These are phyloP conservation scores for Mycena amicta DNA, from an alignment of 768 basidiomycete genomes.

Conservation along the genomic window DNA sequence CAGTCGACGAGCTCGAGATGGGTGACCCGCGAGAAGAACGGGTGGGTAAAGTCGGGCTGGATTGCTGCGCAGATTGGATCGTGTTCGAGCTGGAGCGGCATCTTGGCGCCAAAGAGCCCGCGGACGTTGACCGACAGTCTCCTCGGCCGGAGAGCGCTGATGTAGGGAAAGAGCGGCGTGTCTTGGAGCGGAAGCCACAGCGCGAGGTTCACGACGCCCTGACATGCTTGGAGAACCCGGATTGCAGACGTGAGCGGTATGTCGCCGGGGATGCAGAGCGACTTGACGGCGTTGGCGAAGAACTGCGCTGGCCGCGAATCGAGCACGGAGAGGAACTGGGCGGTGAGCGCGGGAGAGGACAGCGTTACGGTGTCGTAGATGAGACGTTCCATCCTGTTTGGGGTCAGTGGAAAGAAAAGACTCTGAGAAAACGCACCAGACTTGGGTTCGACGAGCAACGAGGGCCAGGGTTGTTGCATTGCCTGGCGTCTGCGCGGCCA, in stretches of 20 bases:
- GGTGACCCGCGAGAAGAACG: constrained; percentile 27
- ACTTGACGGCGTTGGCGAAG: constrained; percentile 28
- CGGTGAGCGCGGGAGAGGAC: constrained; percentile 16
- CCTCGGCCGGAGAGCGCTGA: constrained; percentile 23
- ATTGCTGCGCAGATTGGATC: neutral
- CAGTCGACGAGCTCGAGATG: constrained; percentile 32
- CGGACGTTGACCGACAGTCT: constrained; percentile 28
- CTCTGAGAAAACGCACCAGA: constrained; percentile 20
- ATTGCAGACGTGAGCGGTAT: constrained; percentile 19
- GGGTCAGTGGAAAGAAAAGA: neutral
- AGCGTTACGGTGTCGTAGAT: constrained; percentile 29
- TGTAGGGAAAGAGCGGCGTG: constrained; percentile 18
- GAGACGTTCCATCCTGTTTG: constrained; percentile 26
- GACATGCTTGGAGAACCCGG: constrained; percentile 26
- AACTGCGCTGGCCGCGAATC: constrained; percentile 23
- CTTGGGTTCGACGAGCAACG: constrained; percentile 26
- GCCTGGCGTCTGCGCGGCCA: constrained; percentile 23
- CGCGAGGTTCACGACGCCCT: constrained; percentile 29
- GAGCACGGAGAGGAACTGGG: constrained; percentile 23
- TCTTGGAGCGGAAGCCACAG: constrained; percentile 25
- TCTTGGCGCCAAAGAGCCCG: constrained; percentile 24
- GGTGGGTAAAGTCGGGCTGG: constrained; percentile 24
- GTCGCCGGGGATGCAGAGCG: constrained; percentile 30
- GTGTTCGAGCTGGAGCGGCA: neutral
- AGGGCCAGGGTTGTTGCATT: constrained; percentile 22